Evolutionary conservation across 225 moss, liverwort and hornwort species (phyloP), one percentile per base, ranked within the genome.

Genomic region (Straminergon stramineum): DNA sequence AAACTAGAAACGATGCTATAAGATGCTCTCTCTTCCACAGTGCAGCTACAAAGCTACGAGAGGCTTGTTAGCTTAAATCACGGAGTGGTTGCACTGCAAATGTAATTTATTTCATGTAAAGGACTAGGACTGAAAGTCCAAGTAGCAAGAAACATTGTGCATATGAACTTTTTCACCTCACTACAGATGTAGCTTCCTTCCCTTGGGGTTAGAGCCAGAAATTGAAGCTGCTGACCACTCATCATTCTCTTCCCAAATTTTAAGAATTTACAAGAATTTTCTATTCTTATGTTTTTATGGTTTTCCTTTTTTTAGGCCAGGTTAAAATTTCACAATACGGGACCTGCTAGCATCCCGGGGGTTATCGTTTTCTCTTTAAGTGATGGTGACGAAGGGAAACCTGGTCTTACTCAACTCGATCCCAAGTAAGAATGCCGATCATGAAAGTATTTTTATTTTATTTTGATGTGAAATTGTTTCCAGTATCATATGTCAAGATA

Each of bases 381-480:
- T 77, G 98, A 98, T 89, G 98, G 98, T 82, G 92, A 96, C 84
- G 91, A 96, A 85, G 96, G 95, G 48, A 94, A 92, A 80, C 92
- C 94, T 81, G 96, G 96, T 82, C 92, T 96, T 60, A 83, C 95
- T 83, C 97, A 97, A 89, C 67, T 99, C n/a, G 98, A 99, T 90
- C 73, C 91, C 69, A 95, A 92, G 96, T 97, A 90, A 89, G 91
- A 65, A 80, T 67, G 53, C 75, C 67, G 61, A 67, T 71, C 87
- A 24, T 55, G 31, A 82, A 69, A 61, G 21, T 35, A 20, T 32
- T 55, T 68, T 63, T 51, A 34, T 78, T 75, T n/a, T 30, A 39
- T 63, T 64, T 62, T 55, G 43, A 55, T 70, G 32, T 86, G 35
- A 35, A 67, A n/a, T 77, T 55, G 22, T 62, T 82, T 86, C 37